Conservation (phyloP, 2,329 filamentous ascomycete species). For the Colletotrichum cereale region DNA sequence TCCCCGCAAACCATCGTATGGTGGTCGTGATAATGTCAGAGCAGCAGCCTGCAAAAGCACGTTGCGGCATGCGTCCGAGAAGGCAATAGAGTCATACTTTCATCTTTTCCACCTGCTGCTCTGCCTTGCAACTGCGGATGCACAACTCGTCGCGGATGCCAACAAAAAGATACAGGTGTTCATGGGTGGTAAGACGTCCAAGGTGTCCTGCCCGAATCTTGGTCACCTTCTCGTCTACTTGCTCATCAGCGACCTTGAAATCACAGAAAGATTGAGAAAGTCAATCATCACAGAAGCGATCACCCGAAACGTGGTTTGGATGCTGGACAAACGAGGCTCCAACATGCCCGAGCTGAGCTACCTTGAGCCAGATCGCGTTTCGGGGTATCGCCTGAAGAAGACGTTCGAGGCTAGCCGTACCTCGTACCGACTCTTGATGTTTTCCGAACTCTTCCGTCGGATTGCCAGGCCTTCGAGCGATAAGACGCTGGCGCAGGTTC, state of each 20-base stretch:
- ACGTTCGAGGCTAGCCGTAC: constrained; percentile 61
- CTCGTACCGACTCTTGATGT: constrained; percentile 65
- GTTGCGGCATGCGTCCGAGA: constrained; percentile 62
- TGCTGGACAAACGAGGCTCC: constrained; percentile 56
- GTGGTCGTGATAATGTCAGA: not conserved
- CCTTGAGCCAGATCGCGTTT: constrained; percentile 56
- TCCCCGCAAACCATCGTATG: not conserved
- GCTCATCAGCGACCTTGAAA: constrained; percentile 58
- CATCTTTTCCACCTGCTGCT: constrained; percentile 64
- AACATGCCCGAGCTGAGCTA: constrained; percentile 59
- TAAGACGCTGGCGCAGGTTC: constrained; percentile 53
- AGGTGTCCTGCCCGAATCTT: constrained; percentile 59
- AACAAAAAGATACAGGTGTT: constrained; percentile 56
- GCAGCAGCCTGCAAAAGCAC: constrained; percentile 49
- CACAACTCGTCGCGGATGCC: constrained; percentile 52
- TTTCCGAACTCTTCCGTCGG: constrained; percentile 62
- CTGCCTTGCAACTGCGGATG: constrained; percentile 57
- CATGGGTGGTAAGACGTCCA: constrained; percentile 53
- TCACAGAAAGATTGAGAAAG: constrained; percentile 55
- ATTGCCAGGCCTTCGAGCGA: constrained; percentile 53
- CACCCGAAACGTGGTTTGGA: constrained; percentile 64
- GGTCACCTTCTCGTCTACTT: constrained; percentile 61
- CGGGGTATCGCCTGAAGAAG: constrained; percentile 59
- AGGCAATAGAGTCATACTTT: constrained; percentile 66
- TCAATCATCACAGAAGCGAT: constrained; percentile 62